A percentile compares a stretch with the other conserved stretches of the same genome.
Evolutionary conservation across 345 rosid genomes (phyloP).

Genomic region (Nephelium lappaceum): DNA sequence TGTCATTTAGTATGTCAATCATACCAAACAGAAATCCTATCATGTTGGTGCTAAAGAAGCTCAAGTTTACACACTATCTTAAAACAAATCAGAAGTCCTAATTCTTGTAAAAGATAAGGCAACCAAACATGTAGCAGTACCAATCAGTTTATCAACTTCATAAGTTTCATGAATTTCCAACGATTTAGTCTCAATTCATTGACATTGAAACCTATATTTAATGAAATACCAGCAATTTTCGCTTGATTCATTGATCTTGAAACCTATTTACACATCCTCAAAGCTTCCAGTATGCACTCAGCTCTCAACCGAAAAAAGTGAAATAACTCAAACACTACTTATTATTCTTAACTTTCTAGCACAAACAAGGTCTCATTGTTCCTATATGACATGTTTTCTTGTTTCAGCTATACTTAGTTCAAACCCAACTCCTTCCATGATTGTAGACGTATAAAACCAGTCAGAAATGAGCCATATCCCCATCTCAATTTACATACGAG

Average conservation of each 20-base stretch:
- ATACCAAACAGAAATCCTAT: background rate
- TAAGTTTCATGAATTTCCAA: background rate
- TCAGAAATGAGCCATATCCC: background rate
- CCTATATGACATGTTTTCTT: background rate
- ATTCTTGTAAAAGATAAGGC: background rate
- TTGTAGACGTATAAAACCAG: background rate
- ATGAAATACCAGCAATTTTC: background rate
- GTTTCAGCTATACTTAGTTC: background rate
- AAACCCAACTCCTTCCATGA: background rate
- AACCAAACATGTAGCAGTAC: background rate
- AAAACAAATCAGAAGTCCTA: background rate
- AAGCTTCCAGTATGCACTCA: background rate
- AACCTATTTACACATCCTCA: background rate
- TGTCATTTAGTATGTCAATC: background rate
- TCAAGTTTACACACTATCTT: background rate
- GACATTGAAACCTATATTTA: background rate
- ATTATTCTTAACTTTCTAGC: background rate
- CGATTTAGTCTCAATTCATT: background rate
- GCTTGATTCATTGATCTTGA: background rate
- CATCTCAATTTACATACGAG: background rate
- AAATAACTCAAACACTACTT: background rate
- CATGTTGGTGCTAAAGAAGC: background rate
- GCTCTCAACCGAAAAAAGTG: background rate
- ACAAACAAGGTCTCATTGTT: background rate
- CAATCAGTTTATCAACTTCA: background rate